These are phyloP conservation scores for Hygrocybe coccinea DNA, from an alignment of 768 basidiomycete genomes.

Conservation along the genomic window DNA sequence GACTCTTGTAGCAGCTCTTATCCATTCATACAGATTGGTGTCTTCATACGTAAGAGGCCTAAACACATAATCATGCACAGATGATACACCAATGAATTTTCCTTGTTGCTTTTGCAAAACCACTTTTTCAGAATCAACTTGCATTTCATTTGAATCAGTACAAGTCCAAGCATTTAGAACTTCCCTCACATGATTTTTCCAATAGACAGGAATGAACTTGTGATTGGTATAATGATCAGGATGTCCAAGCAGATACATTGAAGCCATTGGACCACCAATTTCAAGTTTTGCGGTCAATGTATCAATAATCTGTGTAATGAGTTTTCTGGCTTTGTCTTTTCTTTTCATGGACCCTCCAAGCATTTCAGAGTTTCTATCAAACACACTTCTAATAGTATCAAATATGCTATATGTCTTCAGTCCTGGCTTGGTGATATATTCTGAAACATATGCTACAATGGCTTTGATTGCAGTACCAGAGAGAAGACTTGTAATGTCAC, in stretches of 20 bases:
- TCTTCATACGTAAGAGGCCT: conserved; percentile 17
- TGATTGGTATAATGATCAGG: conserved; percentile 32
- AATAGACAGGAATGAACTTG: conserved; percentile 20
- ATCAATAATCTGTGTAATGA: conserved; percentile 23
- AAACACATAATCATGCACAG: conserved; percentile 23
- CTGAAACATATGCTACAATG: no score
- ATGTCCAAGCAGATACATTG: conserved; percentile 22
- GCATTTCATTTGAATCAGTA: not conserved
- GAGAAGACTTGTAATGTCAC: no score
- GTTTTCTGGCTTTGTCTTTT: not conserved
- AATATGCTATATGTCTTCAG: conserved; percentile 25
- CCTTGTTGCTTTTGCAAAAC: not conserved
- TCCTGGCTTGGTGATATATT: conserved; percentile 17
- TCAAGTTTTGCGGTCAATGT: conserved; percentile 25
- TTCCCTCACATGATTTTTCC: conserved; percentile 16
- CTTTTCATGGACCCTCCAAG: not conserved
- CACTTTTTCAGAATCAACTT: not conserved
- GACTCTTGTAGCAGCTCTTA: conserved; percentile 6
- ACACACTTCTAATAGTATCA: conserved; percentile 10
- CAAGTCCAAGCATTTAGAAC: conserved; percentile 1
- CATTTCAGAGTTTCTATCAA: not conserved
- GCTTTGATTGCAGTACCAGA: no score
- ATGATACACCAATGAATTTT: no score
- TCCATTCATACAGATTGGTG: conserved; percentile 29
- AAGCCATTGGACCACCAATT: conserved; percentile 28